A percentile compares a stretch with the other conserved stretches of the same genome.
Evolutionary conservation across 768 basidiomycete genomes (phyloP).

Genomic region (Phylloporus rhodoxanthus): DNA sequence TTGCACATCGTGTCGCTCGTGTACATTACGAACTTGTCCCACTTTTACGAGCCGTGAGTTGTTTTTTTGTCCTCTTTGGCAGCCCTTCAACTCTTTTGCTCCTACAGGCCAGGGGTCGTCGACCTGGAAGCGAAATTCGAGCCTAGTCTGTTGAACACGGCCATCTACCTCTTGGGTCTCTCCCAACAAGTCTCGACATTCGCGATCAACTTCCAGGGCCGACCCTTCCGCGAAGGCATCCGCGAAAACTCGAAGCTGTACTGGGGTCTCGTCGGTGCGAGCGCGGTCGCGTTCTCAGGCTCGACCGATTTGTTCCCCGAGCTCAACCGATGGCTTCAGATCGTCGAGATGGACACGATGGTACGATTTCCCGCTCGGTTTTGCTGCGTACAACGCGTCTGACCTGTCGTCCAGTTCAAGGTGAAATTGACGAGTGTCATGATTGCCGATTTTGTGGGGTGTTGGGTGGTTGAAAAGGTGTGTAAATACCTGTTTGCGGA

Average conservation of each 20-base stretch:
- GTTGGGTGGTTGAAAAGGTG: slow-evolving; percentile 72
- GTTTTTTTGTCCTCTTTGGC: not conserved
- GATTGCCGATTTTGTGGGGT: slow-evolving; percentile 84
- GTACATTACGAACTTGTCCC: slow-evolving; percentile 87
- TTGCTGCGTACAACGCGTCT: too few species aligned
- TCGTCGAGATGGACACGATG: slow-evolving; percentile 77
- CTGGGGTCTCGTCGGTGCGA: slow-evolving; percentile 87
- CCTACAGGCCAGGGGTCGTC: slow-evolving; percentile 58
- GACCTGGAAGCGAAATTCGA: slow-evolving; percentile 97
- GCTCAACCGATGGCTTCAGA: slow-evolving; percentile 92
- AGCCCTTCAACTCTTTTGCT: not conserved
- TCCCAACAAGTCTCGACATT: slow-evolving; percentile 99
- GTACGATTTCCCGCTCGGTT: slow-evolving; percentile 45
- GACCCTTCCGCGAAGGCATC: slow-evolving; percentile 97
- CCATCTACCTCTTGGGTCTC: slow-evolving; percentile 90
- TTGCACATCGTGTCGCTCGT: slow-evolving; percentile 86
- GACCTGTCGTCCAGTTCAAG: slow-evolving; percentile 59
- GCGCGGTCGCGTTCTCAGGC: slow-evolving; percentile 87
- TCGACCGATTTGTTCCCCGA: slow-evolving; percentile 94
- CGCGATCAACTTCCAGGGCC: slow-evolving; percentile 97
- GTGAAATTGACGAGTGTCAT: slow-evolving; percentile 70
- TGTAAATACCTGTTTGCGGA: slow-evolving; percentile 89
- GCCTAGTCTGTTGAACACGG: slow-evolving; percentile 90
- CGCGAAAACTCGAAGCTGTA: slow-evolving; percentile 91
- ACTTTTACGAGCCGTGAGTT: slow-evolving; percentile 68